Conservation (phyloP, 148 eudicot genomes). For the Euryodendron excelsum region DNA sequence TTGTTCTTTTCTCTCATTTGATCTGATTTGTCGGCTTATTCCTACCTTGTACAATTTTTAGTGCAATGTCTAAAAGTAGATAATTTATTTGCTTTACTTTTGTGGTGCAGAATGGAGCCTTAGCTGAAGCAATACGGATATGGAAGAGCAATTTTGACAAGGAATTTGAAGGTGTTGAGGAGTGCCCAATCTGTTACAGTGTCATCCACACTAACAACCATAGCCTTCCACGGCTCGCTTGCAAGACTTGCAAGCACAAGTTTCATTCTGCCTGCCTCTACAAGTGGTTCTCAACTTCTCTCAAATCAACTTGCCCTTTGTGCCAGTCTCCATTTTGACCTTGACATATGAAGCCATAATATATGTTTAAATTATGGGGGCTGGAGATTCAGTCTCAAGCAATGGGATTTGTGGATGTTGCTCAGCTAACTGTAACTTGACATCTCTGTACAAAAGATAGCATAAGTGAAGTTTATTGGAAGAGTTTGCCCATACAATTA, state of each 20-base stretch:
- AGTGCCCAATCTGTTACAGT: slow-evolving; percentile 98
- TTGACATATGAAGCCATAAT: neutral
- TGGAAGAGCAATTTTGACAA: slow-evolving; percentile 97
- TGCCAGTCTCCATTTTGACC: slow-evolving; percentile 90
- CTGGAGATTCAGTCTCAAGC: neutral
- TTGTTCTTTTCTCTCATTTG: too few species aligned
- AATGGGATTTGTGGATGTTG: neutral
- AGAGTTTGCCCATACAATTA: slow-evolving; percentile 10
- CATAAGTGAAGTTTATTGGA: neutral
- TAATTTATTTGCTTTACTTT: neutral
- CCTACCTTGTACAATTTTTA: neutral
- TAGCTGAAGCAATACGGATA: slow-evolving; percentile 90
- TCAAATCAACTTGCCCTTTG: slow-evolving; percentile 94
- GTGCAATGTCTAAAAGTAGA: neutral
- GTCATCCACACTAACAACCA: slow-evolving; percentile 87
- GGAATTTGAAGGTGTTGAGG: slow-evolving; percentile 97
- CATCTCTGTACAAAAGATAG: slow-evolving; percentile 1
- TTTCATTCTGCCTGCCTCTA: slow-evolving; percentile 94
- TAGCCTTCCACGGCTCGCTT: slow-evolving; percentile 89
- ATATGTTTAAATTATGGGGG: neutral
- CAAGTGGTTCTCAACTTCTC: slow-evolving; percentile 96
- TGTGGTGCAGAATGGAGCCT: slow-evolving; percentile 74
- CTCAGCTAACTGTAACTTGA: neutral
- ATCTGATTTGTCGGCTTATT: neutral
- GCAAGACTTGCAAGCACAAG: slow-evolving; percentile 97